Percentiles rank a stretch among this genome's conserved stretches.
Conservation (phyloP, 2,329 filamentous ascomycete species). For the Talaromyces sp. region DNA sequence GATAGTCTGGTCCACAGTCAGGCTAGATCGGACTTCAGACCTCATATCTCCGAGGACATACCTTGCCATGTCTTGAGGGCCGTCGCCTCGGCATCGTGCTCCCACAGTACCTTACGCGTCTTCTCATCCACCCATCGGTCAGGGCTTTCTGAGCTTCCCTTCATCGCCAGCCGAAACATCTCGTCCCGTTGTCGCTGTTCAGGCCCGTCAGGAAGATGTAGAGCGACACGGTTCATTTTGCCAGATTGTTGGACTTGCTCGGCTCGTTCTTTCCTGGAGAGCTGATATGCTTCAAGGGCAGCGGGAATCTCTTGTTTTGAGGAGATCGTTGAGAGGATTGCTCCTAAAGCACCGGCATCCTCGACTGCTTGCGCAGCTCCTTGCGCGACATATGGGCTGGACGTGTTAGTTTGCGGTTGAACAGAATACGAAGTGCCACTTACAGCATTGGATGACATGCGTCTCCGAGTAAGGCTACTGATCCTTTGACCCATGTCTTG, state of each 20-base stretch:
- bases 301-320: conserved; percentile 32
- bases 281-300: conserved; percentile 37
- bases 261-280: conserved; percentile 38
- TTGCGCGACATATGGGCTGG: conserved; percentile 39
- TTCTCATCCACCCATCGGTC: conserved; percentile 66
- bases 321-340: conserved; percentile 32
- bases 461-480: conserved; percentile 42
- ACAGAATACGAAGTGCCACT: conserved; percentile 16
- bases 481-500: conserved; percentile 33
- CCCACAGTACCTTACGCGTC: conserved; percentile 52
- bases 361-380: conserved; percentile 48
- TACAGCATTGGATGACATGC: conserved; percentile 47
- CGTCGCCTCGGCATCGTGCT: conserved; percentile 36
- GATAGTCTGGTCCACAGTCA: background rate
- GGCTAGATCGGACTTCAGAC: background rate
- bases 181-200: conserved; percentile 43
- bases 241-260: conserved; percentile 39
- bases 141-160: conserved; percentile 37
- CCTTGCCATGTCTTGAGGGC: conserved; percentile 30
- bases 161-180: conserved; percentile 29
- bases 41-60: conserved; percentile 11
- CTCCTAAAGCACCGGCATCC: conserved; percentile 38
- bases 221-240: conserved; percentile 33
- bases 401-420: background rate
- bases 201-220: conserved; percentile 40